A percentile compares a stretch with the other conserved stretches of the same genome.
These are phyloP conservation scores for Micromonas commoda DNA, from an alignment of 139 green algal species.

Conservation along the genomic window DNA sequence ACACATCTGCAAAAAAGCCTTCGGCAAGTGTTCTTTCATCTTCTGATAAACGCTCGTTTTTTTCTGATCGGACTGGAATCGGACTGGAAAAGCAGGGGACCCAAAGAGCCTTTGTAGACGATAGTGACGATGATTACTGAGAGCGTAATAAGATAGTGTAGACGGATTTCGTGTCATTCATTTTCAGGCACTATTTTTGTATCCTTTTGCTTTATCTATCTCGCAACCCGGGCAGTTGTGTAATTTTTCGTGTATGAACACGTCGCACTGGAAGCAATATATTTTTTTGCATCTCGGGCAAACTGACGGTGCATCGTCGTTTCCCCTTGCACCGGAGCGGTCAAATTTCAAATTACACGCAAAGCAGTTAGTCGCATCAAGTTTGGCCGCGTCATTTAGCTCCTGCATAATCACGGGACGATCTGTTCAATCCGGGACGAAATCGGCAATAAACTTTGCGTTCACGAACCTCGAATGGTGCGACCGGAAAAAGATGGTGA, in stretches of 20 bases:
- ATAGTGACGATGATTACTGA: too few species aligned
- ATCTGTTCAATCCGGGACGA: neutral
- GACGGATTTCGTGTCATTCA: too few species aligned
- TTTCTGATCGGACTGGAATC: too few species aligned
- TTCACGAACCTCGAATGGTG: slow-evolving; percentile 50
- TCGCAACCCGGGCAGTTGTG: slow-evolving; percentile 95
- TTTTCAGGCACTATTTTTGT: neutral
- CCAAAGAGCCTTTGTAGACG: too few species aligned
- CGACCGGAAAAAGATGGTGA: slow-evolving; percentile 95
- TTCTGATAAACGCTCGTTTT: neutral
- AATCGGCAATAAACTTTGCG: neutral
- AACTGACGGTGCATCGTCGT: slow-evolving; percentile 39
- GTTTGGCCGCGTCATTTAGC: neutral
- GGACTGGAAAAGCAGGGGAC: too few species aligned
- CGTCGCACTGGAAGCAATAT: slow-evolving; percentile 94
- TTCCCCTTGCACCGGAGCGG: neutral
- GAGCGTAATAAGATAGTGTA: too few species aligned
- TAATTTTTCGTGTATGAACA: slow-evolving; percentile 81
- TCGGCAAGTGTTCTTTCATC: neutral
- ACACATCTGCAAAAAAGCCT: neutral
- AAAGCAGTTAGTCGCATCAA: neutral
- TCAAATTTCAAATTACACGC: neutral
- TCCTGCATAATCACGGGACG: neutral
- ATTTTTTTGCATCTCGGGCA: slow-evolving; percentile 66
- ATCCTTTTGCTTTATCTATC: neutral